phyloP scores from a whole-genome alignment of 1,139 yeast species.

The Taphrina pruni region DNA sequence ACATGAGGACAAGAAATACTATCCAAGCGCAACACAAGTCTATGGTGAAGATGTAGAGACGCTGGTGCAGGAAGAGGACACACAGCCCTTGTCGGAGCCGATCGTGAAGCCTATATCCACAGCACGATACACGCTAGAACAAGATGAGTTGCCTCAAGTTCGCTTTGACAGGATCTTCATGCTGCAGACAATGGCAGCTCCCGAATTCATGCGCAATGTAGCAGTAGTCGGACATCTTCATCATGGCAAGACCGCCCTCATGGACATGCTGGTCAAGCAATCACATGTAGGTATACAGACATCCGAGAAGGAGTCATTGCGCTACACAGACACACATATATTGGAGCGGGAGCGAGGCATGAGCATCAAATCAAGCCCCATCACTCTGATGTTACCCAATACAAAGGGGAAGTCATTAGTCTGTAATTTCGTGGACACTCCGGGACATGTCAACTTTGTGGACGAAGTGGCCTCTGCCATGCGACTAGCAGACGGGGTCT shows the following conservation, averaged over 20 bases:
- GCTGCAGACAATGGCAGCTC: slow-evolving; percentile 58
- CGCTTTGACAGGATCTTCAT: slow-evolving; percentile 68
- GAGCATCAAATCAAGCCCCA: slow-evolving; percentile 67
- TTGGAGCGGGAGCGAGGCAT: slow-evolving; percentile 75
- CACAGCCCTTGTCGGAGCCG: slow-evolving; percentile 65
- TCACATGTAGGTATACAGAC: slow-evolving; percentile 60
- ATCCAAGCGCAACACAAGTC: slow-evolving; percentile 56
- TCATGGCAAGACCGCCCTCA: slow-evolving; percentile 83
- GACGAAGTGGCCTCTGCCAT: slow-evolving; percentile 73
- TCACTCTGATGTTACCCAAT: slow-evolving; percentile 67
- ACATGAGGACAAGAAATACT: slow-evolving; percentile 58
- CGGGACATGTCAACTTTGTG: slow-evolving; percentile 85
- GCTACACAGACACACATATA: slow-evolving; percentile 73
- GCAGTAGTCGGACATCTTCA: slow-evolving; percentile 81
- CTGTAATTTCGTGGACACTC: slow-evolving; percentile 76
- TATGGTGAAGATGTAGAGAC: slow-evolving; percentile 71
- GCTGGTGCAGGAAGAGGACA: slow-evolving; percentile 63
- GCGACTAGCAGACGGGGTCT: slow-evolving; percentile 66
- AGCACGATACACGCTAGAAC: slow-evolving; percentile 60
- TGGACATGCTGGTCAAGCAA: slow-evolving; percentile 70
- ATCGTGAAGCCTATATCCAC: slow-evolving; percentile 64
- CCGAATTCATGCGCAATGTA: slow-evolving; percentile 76
- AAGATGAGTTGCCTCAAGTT: slow-evolving; percentile 62
- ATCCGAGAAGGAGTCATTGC: slow-evolving; percentile 56
- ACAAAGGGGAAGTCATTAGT: slow-evolving; percentile 63